Base-by-base conservation (phyloP, 1,284 basidiomycete genomes). In the Rhodofomes roseus region DNA sequence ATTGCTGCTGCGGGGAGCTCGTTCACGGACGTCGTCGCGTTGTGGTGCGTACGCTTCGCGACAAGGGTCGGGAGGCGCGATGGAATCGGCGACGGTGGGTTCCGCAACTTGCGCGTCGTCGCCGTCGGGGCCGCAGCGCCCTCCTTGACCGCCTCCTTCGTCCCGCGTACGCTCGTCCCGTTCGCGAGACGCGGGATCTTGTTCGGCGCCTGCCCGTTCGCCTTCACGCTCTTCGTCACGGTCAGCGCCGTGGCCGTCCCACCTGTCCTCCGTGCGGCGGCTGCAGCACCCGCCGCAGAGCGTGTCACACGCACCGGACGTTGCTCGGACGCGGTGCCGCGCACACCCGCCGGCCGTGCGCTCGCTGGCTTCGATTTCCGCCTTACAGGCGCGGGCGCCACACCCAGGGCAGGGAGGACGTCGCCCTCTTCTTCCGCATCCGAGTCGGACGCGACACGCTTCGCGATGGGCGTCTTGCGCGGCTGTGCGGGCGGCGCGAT, bases 401-500 rank as follows among this genome's bases (percentile, higher is more conserved):
- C 70, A 31, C 79, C 81, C 16, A 91, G 75, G 6, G 84, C 79
- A 27, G 89, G 89, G 7, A 92, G 75, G 2, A 82, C 77, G 63
- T 90, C 87, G 31, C 81, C 78, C 48, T 77, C 79, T 61, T 87
- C 85, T 60, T 79, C 78, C 51, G 85, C 83, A 60, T 89, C 86
- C 12, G 81, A 77, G 58, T 83, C 84, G 11, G 80, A 79, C 3
- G 85, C 85, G 18, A 84, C 77, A 40, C 90, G 84, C 72, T 93
- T 93, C 46, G 85, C 80, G 55, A 84, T 80, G 0, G 92, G 92
- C 0, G 92, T 93, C 76, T 94, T 95, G 60, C 92, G 85, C 23
- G 92, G 92, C 68, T 94, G 92, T 23, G 89, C 90, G 16, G 90
- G 91, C 31, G 90, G 87, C 7, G 82, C 81, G 31, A 90, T 89